These are phyloP conservation scores for Phragmites australis DNA, from an alignment of 176 grass and related monocot genomes.

Conservation along the genomic window DNA sequence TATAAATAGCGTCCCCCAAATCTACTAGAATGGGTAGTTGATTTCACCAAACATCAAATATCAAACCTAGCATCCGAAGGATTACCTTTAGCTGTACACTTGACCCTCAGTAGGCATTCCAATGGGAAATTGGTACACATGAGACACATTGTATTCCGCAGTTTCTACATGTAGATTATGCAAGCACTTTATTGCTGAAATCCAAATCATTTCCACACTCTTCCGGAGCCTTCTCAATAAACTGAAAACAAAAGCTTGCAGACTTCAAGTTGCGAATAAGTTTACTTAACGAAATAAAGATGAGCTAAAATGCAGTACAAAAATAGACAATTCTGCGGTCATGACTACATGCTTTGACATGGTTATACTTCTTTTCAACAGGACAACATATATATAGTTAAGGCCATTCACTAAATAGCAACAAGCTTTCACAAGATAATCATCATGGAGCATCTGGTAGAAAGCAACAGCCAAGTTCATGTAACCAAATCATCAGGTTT, in stretches of 20 bases:
- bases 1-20: no score
- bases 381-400: no score
- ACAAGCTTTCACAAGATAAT: no score
- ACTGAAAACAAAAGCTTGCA: conserved; percentile 46
- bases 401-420: no score
- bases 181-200: conserved; percentile 54
- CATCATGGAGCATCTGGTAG: no score
- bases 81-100: conserved; percentile 37
- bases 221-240: conserved; percentile 51
- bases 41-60: not conserved
- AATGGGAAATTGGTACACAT: conserved; percentile 1
- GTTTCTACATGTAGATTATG: conserved; percentile 33
- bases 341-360: no score
- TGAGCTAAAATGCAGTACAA: no score
- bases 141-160: conserved; percentile 25
- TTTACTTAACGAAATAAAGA: not conserved
- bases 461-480: no score
- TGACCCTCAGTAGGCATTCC: conserved; percentile 43
- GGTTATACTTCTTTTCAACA: no score
- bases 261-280: not conserved
- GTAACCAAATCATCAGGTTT: no score
- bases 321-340: no score
- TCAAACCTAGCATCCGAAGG: not conserved
- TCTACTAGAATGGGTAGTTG: not conserved
- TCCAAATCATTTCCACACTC: conserved; percentile 59